Conservation (phyloP, 306 rosid genomes). For the Cucurbita maxima region DNA sequence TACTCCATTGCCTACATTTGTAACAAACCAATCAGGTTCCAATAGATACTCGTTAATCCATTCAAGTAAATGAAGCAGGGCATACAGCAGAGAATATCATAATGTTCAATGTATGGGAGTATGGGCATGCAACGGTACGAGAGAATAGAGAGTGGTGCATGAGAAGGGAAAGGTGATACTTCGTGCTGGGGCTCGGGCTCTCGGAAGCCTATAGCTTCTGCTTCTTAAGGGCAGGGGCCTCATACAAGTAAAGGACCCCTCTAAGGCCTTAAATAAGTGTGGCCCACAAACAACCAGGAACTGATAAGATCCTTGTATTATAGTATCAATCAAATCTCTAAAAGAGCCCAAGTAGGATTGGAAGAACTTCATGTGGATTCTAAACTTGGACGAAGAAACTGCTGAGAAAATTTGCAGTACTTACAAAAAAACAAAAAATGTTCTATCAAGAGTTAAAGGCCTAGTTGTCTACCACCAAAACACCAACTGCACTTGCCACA, state of each 20-base stretch:
- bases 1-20: slow-evolving; percentile 66
- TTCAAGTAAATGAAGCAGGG: neutral
- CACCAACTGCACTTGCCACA: neutral
- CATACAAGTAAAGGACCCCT: neutral
- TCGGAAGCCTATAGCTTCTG: neutral
- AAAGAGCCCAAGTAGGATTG: neutral
- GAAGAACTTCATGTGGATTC: neutral
- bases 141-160: neutral
- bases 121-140: neutral
- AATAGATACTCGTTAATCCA: neutral
- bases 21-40: neutral
- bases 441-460: neutral
- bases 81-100: neutral
- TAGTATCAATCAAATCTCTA: neutral
- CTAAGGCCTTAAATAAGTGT: neutral
- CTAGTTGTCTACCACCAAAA: neutral
- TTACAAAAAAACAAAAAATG: neutral
- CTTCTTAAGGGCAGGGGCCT: neutral
- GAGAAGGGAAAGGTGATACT: neutral
- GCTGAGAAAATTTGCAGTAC: neutral
- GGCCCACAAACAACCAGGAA: neutral
- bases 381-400: neutral
- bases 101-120: neutral
- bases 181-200: neutral
- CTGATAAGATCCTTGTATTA: neutral